Conservation (phyloP, 345 rosid genomes). For the Carallia brachiata region DNA sequence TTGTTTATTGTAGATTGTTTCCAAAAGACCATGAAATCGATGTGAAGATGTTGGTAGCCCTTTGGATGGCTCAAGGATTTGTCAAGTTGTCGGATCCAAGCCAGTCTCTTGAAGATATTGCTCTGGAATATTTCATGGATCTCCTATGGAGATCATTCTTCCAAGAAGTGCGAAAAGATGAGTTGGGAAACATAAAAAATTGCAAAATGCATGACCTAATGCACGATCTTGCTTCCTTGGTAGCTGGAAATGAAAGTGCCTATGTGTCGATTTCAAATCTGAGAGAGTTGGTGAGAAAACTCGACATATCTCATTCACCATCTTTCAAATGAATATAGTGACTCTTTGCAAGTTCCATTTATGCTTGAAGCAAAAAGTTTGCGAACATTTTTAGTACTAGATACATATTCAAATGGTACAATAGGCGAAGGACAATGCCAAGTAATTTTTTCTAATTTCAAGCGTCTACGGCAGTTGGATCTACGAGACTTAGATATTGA, state of each 20-base stretch:
- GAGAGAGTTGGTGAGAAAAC: rapidly evolving
- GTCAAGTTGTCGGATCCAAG: neutral
- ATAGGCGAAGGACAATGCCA: neutral
- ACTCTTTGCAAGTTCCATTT: neutral
- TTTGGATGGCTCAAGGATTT: constrained; percentile 33
- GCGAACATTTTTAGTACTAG: constrained; percentile 14
- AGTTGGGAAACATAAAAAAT: rapidly evolving
- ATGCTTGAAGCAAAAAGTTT: neutral
- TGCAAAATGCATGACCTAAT: constrained; percentile 29
- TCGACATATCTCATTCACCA: constrained; percentile 10
- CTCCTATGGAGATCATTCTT: constrained; percentile 17
- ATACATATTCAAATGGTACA: neutral
- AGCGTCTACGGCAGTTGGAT: constrained; percentile 9
- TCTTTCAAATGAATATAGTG: neutral
- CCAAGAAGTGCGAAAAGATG: constrained; percentile 11
- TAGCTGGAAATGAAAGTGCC: neutral
- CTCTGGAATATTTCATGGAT: neutral
- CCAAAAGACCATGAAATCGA: constrained; percentile 16
- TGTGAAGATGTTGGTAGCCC: neutral
- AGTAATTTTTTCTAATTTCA: constrained; percentile 8
- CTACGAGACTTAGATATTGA: neutral
- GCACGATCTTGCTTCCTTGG: constrained; percentile 14
- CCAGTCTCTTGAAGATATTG: neutral
- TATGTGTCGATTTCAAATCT: rapidly evolving
- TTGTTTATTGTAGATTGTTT: constrained; percentile 28